phyloP scores from a whole-genome alignment of 2,329 filamentous ascomycete species.

The Fusarium torreyae region DNA sequence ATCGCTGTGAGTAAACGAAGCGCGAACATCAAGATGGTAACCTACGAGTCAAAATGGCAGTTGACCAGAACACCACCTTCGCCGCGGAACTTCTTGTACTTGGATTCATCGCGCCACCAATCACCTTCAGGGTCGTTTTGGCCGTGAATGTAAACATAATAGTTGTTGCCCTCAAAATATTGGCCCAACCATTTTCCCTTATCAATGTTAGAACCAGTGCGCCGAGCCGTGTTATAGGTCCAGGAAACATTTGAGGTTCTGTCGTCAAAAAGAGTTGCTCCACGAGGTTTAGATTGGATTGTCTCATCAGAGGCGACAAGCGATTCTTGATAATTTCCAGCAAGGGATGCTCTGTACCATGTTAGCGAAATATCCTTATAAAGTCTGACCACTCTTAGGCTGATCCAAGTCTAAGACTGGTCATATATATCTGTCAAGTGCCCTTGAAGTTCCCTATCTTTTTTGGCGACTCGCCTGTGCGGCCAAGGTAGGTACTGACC shows the following conservation, averaged over 20 bases:
- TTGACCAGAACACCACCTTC: conserved; percentile 91
- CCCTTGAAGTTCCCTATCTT: no score
- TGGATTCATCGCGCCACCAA: conserved; percentile 75
- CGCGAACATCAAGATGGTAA: conserved; percentile 3
- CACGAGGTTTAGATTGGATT: conserved; percentile 33
- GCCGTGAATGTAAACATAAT: conserved; percentile 92
- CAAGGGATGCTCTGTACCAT: conserved; percentile 15
- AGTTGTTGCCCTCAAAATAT: conserved; percentile 94
- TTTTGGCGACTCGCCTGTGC: no score
- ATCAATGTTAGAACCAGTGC: conserved; percentile 37
- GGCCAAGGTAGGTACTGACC: conserved; percentile 32
- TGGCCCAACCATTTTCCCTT: conserved; percentile 62
- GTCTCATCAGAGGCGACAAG: neutral
- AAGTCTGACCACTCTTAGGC: no score
- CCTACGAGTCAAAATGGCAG: conserved; percentile 87
- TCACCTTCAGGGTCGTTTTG: conserved; percentile 78
- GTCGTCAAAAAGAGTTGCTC: conserved; percentile 83
- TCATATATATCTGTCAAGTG: no score
- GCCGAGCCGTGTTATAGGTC: conserved; percentile 46
- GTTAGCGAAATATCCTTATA: conserved; percentile 10
- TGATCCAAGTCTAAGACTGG: no score
- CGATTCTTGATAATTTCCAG: neutral
- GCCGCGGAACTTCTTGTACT: conserved; percentile 64
- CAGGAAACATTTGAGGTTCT: conserved; percentile 83
- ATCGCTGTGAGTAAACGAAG: conserved; percentile 33